Percentiles rank a stretch among this genome's conserved stretches.
These are phyloP conservation scores for Kondoa malvinella DNA, from an alignment of 768 basidiomycete genomes.

Conservation along the genomic window DNA sequence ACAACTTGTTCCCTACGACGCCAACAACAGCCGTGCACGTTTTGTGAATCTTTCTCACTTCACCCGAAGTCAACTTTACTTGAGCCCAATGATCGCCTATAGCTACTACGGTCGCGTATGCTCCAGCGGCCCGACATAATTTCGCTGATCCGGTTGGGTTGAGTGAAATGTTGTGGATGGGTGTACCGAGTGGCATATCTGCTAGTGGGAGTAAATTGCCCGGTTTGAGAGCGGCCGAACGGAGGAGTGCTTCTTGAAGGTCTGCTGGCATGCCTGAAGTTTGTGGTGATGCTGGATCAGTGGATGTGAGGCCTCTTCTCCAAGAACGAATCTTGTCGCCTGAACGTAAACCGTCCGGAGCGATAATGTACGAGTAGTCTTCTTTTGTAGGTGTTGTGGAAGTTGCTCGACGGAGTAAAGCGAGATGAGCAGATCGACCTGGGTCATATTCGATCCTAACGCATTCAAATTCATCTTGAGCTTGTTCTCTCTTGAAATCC, in stretches of 20 bases:
- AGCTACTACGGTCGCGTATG: constrained; percentile 60
- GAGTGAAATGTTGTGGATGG: constrained; percentile 71
- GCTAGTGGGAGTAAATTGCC: constrained; percentile 86
- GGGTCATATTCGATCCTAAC: constrained; percentile 95
- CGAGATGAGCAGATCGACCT: constrained; percentile 81
- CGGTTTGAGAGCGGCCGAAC: constrained; percentile 62
- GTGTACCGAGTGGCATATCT: constrained; percentile 80
- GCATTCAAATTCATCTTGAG: constrained; percentile 68
- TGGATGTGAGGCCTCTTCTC: constrained; percentile 31
- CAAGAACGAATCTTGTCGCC: constrained; percentile 80
- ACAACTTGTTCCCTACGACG: constrained; percentile 73
- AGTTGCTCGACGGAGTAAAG: constrained; percentile 44
- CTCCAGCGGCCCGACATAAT: constrained; percentile 77
- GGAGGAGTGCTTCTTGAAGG: constrained; percentile 36
- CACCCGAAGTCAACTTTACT: constrained; percentile 76
- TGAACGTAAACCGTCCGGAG: constrained; percentile 70
- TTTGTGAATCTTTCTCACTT: constrained; percentile 67
- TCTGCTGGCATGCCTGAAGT: constrained; percentile 19
- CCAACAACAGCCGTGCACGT: constrained; percentile 74
- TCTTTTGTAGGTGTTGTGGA: constrained; percentile 39
- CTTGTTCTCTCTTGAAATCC: constrained; percentile 58
- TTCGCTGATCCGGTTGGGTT: constrained; percentile 55
- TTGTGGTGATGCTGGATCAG: constrained; percentile 23
- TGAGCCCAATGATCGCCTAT: constrained; percentile 58
- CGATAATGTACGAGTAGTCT: constrained; percentile 68